phyloP scores from a whole-genome alignment of 2,329 filamentous ascomycete species.

The Ceratocystis eucalypticola region DNA sequence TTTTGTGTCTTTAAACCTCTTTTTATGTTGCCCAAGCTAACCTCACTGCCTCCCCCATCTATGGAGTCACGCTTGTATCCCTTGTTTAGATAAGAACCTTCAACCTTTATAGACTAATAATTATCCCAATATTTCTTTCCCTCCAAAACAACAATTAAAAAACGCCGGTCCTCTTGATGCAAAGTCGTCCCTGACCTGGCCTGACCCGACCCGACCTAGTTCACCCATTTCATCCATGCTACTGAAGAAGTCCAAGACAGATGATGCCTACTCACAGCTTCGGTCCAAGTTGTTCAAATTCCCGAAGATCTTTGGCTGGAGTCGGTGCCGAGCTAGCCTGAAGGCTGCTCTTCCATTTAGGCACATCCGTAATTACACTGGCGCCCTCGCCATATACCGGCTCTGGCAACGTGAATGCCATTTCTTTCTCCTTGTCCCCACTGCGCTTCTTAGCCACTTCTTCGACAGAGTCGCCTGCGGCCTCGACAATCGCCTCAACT shows the following conservation, averaged over 20 bases:
- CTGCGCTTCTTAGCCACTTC: conserved; percentile 26
- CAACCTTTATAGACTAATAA: too few relatives aligned
- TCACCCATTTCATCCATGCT: too few relatives aligned
- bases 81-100: too few relatives aligned
- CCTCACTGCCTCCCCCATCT: too few relatives aligned
- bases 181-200: background rate
- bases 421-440: conserved; percentile 21
- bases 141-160: background rate
- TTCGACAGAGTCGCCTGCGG: conserved; percentile 22
- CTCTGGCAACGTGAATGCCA: conserved; percentile 25
- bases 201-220: too few relatives aligned
- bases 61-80: too few relatives aligned
- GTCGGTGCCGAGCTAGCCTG: conserved; percentile 57
- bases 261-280: conserved; percentile 46
- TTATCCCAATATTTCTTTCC: background rate
- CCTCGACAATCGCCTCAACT: conserved; percentile 26
- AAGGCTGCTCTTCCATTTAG: conserved; percentile 65
- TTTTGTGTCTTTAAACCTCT: too few relatives aligned
- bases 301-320: conserved; percentile 60
- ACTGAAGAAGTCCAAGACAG: background rate
- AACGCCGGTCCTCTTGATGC: background rate
- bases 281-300: conserved; percentile 73
- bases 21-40: too few relatives aligned
- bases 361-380: conserved; percentile 60
- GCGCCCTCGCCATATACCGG: conserved; percentile 32